phyloP scores from a whole-genome alignment of 768 basidiomycete species.

The Boletus edulis region DNA sequence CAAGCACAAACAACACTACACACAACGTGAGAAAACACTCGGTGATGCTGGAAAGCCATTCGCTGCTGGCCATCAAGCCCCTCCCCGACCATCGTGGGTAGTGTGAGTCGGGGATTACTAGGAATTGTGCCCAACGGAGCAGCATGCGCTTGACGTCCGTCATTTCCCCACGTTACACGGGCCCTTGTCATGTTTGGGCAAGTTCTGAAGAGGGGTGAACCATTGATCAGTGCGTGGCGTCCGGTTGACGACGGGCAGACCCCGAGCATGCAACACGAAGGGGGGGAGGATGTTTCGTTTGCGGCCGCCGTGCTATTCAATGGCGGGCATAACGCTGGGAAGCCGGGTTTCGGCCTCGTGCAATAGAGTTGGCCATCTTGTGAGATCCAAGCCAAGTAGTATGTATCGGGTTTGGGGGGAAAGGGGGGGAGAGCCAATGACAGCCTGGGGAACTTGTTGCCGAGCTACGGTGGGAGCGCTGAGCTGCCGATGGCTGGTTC shows the following conservation, averaged over 20 bases:
- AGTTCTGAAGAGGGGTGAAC: not conserved
- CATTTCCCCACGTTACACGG: conserved; percentile 18
- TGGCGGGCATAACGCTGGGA: not conserved
- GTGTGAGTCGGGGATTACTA: conserved; percentile 4
- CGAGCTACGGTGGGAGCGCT: not conserved
- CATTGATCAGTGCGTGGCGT: not conserved
- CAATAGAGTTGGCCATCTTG: conserved; percentile 17
- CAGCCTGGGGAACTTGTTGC: not conserved
- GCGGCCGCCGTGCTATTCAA: not conserved
- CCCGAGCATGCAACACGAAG: not conserved
- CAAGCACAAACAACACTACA: not conserved
- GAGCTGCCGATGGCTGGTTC: not conserved
- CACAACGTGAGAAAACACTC: not conserved
- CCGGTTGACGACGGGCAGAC: conserved; percentile 2
- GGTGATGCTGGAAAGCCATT: no score
- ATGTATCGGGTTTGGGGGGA: no score
- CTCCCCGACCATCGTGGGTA: conserved; percentile 3
- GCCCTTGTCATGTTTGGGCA: not conserved
- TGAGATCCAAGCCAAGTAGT: not conserved
- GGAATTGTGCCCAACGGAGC: not conserved
- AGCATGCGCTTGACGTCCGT: not conserved
- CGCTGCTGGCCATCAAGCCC: not conserved
- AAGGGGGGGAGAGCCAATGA: no score
- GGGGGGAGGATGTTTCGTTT: not conserved
- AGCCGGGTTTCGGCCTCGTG: conserved; percentile 1